A percentile compares a stretch with the other conserved stretches of the same genome.
These are phyloP conservation scores for Microthlaspi erraticum DNA, from an alignment of 345 rosid genomes.

Conservation along the genomic window DNA sequence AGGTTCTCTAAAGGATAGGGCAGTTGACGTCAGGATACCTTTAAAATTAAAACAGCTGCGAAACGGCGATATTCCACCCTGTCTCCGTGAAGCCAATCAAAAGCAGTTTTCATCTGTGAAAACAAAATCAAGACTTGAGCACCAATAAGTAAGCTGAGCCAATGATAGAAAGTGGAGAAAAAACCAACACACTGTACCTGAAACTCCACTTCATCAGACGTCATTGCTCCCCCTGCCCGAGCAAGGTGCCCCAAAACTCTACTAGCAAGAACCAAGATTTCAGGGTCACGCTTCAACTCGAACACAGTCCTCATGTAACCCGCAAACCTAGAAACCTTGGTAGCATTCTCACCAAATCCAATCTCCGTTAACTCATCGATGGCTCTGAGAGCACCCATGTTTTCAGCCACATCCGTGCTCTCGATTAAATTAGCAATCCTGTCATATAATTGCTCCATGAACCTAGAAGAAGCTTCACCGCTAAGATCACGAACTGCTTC, in stretches of 20 bases:
- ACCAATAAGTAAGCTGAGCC: slow-evolving; percentile 6
- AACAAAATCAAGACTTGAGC: slow-evolving; percentile 27
- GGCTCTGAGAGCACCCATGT: slow-evolving; percentile 90
- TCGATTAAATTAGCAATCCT: slow-evolving; percentile 72
- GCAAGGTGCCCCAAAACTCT: slow-evolving; percentile 96
- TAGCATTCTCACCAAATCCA: slow-evolving; percentile 93
- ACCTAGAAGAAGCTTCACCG: slow-evolving; percentile 88
- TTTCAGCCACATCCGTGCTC: slow-evolving; percentile 78
- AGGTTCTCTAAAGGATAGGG: slow-evolving; percentile 16
- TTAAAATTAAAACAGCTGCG: slow-evolving; percentile 89
- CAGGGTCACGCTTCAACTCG: slow-evolving; percentile 84
- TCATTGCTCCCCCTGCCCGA: slow-evolving; percentile 98
- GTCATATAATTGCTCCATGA: slow-evolving; percentile 86
- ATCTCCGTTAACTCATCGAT: slow-evolving; percentile 93
- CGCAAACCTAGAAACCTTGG: slow-evolving; percentile 91
- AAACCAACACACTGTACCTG: slow-evolving; percentile 85
- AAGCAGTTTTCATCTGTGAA: slow-evolving; percentile 76
- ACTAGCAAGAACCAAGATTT: slow-evolving; percentile 87
- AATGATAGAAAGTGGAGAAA: background rate
- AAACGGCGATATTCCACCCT: slow-evolving; percentile 89
- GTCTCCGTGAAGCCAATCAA: slow-evolving; percentile 91
- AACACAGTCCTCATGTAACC: slow-evolving; percentile 74
- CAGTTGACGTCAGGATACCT: slow-evolving; percentile 51
- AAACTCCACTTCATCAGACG: slow-evolving; percentile 96
- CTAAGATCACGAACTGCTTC: slow-evolving; percentile 85